A percentile compares a stretch with the other conserved stretches of the same genome.
phyloP scores from a whole-genome alignment of 1,139 yeast species.

The Meyerozyma elateridarum region DNA sequence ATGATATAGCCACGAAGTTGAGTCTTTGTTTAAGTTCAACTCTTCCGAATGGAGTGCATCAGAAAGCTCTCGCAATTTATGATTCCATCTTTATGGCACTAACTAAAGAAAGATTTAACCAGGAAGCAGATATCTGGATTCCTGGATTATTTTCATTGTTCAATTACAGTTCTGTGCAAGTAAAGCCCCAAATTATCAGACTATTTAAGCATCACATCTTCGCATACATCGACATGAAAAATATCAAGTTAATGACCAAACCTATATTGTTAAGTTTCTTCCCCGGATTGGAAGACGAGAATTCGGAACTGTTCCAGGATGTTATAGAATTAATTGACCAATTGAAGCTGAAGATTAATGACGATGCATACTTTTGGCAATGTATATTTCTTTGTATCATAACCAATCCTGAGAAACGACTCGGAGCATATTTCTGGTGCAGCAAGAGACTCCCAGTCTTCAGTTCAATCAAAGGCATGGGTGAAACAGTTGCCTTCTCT shows the following conservation, averaged over 20 bases:
- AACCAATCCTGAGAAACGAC: constrained; percentile 69
- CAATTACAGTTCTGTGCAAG: constrained; percentile 83
- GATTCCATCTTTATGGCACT: constrained; percentile 62
- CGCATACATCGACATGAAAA: constrained; percentile 38
- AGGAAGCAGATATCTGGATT: constrained; percentile 65
- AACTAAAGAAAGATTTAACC: constrained; percentile 46
- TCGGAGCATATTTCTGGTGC: constrained; percentile 82
- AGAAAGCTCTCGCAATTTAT: constrained; percentile 77
- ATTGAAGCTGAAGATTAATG: constrained; percentile 52
- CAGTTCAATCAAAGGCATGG: constrained; percentile 16
- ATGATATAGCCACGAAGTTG: constrained; percentile 45
- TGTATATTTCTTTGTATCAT: constrained; percentile 70
- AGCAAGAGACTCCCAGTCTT: constrained; percentile 59
- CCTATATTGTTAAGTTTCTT: constrained; percentile 72
- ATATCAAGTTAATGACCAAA: constrained; percentile 52
- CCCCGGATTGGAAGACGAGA: constrained; percentile 90
- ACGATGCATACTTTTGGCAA: constrained; percentile 85
- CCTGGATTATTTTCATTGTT: constrained; percentile 86
- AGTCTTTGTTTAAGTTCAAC: constrained; percentile 69
- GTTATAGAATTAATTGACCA: constrained; percentile 56
- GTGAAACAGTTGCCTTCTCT: constrained; percentile 24
- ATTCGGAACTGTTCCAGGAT: constrained; percentile 71
- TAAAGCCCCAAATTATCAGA: constrained; percentile 69
- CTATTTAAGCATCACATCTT: constrained; percentile 56
- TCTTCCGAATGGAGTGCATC: constrained; percentile 94